Conservation (phyloP, 2,329 filamentous ascomycete genomes). For the Pestalotiopsis fici region DNA sequence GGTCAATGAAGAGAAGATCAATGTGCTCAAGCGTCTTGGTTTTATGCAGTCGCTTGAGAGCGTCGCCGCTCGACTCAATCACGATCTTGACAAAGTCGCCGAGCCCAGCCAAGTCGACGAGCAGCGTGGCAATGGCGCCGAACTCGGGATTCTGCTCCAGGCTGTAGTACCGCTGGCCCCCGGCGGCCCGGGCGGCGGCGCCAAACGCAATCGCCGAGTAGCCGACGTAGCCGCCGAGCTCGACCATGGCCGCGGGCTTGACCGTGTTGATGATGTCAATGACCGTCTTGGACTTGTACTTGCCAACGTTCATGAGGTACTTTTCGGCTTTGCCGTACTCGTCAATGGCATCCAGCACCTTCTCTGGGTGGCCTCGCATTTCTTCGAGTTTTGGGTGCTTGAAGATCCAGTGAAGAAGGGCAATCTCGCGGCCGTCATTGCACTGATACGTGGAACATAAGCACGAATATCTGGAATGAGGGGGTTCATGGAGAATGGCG, state of each 20-base stretch:
- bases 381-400: conserved; percentile 59
- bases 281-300: conserved; percentile 73
- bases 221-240: conserved; percentile 79
- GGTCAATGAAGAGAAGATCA: conserved; percentile 77
- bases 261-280: conserved; percentile 65
- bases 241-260: conserved; percentile 71
- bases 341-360: conserved; percentile 70
- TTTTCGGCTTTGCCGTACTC: conserved; percentile 65
- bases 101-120: conserved; percentile 77
- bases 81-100: conserved; percentile 68
- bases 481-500: not conserved
- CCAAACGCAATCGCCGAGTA: conserved; percentile 81
- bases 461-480: not conserved
- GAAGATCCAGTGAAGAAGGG: conserved; percentile 71
- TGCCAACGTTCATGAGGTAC: conserved; percentile 80
- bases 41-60: conserved; percentile 60
- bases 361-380: conserved; percentile 64
- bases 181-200: conserved; percentile 61
- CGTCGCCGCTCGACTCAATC: conserved; percentile 68
- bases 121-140: conserved; percentile 65
- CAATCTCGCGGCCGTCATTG: conserved; percentile 73
- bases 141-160: conserved; percentile 76
- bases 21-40: conserved; percentile 57
- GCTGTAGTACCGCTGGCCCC: conserved; percentile 68
- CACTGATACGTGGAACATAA: conserved; percentile 37